Evolutionary conservation across 2,329 filamentous ascomycete genomes (phyloP).

Genomic region (Talaromyces sp.): DNA sequence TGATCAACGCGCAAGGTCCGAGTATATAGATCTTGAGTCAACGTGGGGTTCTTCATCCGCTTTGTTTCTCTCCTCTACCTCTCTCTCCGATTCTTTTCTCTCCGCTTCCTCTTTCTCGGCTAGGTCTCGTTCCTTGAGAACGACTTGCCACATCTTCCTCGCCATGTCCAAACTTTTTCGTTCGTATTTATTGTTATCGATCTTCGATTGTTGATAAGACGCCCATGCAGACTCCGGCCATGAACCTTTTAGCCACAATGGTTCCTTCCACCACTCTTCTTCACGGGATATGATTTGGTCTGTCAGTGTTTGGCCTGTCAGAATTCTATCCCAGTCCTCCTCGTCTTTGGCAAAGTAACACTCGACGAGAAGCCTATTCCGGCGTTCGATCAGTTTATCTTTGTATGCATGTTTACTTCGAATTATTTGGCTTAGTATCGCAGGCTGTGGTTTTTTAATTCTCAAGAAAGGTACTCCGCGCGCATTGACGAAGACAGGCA

Average conservation of each 20-base stretch:
- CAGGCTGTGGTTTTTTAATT: constrained; percentile 40
- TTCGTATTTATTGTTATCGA: constrained; percentile 18
- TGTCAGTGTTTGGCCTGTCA: constrained; percentile 16
- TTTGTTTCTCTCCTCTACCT: constrained; percentile 12
- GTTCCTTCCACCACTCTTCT: background rate
- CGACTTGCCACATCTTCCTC: constrained; percentile 33
- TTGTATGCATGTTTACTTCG: constrained; percentile 29
- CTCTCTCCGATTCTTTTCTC: constrained; percentile 13
- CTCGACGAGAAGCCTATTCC: constrained; percentile 24
- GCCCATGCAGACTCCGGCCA: constrained; percentile 20
- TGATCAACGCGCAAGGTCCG: constrained; percentile 8
- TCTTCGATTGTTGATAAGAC: constrained; percentile 17
- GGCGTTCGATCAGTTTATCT: constrained; percentile 27
- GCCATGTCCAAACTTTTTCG: constrained; percentile 22
- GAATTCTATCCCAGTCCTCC: constrained; percentile 36
- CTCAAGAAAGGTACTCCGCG: constrained; percentile 38
- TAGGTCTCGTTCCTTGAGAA: constrained; percentile 33
- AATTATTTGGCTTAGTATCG: constrained; percentile 32
- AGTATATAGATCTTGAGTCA: background rate
- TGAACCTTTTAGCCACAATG: constrained; percentile 9
- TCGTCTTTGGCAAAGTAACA: constrained; percentile 32
- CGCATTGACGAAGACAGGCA: constrained; percentile 37
- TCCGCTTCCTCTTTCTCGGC: constrained; percentile 20
- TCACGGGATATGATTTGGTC: background rate
- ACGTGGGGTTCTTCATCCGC: background rate